phyloP scores from a whole-genome alignment of 2,329 filamentous ascomycete genomes.

The Alternaria ethzedia region DNA sequence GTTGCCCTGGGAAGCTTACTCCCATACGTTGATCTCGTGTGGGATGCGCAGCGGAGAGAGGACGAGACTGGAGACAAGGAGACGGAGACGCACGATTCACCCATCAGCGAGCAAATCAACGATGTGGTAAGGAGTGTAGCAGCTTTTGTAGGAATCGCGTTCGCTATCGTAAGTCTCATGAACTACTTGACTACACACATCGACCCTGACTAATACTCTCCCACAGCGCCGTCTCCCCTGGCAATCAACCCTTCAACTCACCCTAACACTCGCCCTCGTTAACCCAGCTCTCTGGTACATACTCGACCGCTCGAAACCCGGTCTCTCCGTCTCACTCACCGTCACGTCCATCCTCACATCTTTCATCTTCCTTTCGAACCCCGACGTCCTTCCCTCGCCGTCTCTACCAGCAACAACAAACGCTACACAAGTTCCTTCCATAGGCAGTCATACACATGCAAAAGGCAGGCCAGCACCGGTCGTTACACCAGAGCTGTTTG shows the following conservation, averaged over 20 bases:
- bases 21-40: constrained; percentile 82
- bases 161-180: constrained; percentile 74
- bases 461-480: not conserved
- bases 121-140: constrained; percentile 72
- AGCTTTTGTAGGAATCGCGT: constrained; percentile 75
- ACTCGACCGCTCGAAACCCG: constrained; percentile 86
- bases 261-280: constrained; percentile 83
- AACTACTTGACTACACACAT: not conserved
- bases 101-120: constrained; percentile 71
- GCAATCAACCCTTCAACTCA: constrained; percentile 93
- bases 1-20: constrained; percentile 78
- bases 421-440: constrained; percentile 24
- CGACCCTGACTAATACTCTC: constrained; percentile 6
- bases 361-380: constrained; percentile 75
- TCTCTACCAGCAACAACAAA: constrained; percentile 31
- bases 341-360: constrained; percentile 78
- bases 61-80: constrained; percentile 22
- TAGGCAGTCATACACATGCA: constrained; percentile 5
- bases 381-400: constrained; percentile 72
- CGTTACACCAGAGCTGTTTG: constrained; percentile 46
- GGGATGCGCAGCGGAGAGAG: constrained; percentile 61
- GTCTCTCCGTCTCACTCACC: constrained; percentile 77
- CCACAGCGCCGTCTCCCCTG: constrained; percentile 85
- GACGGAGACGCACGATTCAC: constrained; percentile 49
- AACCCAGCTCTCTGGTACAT: constrained; percentile 97